A percentile compares a stretch with the other conserved stretches of the same genome.
Evolutionary conservation across 108 stramenopile genomes (phyloP).

Genomic region (Asterionellopsis glacialis): DNA sequence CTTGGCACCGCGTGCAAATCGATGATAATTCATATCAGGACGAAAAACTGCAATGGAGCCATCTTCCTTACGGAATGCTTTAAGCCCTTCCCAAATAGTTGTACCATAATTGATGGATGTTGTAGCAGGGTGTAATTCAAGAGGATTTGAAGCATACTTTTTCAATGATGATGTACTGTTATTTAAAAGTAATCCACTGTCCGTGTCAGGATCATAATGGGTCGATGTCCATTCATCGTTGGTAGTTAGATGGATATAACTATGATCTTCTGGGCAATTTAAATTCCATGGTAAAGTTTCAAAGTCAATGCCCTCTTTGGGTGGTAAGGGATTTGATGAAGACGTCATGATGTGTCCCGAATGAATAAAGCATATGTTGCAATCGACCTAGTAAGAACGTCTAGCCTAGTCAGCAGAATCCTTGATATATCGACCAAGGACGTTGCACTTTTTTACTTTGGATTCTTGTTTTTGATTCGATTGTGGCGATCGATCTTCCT

Average conservation of each 20-base stretch:
- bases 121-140: constrained; percentile 59
- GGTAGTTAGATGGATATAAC: constrained; percentile 69
- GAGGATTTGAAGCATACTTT: constrained; percentile 42
- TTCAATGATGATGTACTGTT: constrained; percentile 19
- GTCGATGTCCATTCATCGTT: constrained; percentile 56
- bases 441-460: too few species aligned
- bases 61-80: constrained; percentile 60
- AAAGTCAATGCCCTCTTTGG: constrained; percentile 70
- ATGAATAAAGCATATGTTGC: too few species aligned
- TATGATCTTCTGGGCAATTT: constrained; percentile 66
- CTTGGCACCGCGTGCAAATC: constrained; percentile 61
- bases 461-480: too few species aligned
- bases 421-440: too few species aligned
- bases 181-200: constrained; percentile 45
- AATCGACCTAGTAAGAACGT: too few species aligned
- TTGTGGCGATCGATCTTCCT: too few species aligned
- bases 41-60: constrained; percentile 65
- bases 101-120: constrained; percentile 83
- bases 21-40: constrained; percentile 63
- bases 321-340: constrained; percentile 3
- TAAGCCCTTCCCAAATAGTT: constrained; percentile 85
- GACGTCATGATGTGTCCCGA: too few species aligned
- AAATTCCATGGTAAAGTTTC: constrained; percentile 75
- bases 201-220: constrained; percentile 55
- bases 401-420: too few species aligned